Evolutionary conservation across 176 grass and related monocot species (phyloP).

Genomic region (Oryza punctata): DNA sequence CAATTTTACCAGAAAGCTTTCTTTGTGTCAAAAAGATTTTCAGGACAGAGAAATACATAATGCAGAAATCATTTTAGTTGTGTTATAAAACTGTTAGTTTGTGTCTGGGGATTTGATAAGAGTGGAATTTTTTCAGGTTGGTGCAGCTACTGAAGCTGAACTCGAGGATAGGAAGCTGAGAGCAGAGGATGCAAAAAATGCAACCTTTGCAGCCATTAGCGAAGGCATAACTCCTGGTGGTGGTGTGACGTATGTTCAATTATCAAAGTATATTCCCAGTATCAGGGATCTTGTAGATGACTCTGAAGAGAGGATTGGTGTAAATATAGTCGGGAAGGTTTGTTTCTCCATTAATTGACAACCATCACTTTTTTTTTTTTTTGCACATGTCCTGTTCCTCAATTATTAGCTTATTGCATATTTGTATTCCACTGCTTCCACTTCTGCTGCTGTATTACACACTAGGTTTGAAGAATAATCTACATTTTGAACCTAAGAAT

Average conservation of each 20-base stretch:
- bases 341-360: background rate
- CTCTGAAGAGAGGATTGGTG: constrained; percentile 87
- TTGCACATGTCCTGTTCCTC: background rate
- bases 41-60: background rate
- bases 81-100: constrained; percentile 15
- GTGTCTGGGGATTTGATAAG: constrained; percentile 28
- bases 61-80: background rate
- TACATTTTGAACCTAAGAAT: background rate
- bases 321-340: constrained; percentile 89
- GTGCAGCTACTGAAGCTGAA: constrained; percentile 85
- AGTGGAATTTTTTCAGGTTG: constrained; percentile 71
- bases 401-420: background rate
- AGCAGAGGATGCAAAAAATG: constrained; percentile 96
- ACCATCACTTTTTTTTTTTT: background rate
- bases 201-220: constrained; percentile 86
- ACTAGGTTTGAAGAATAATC: background rate
- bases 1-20: background rate
- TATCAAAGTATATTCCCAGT: constrained; percentile 74
- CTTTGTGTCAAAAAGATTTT: constrained; percentile 7
- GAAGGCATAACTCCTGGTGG: constrained; percentile 94
- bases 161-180: constrained; percentile 95
- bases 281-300: constrained; percentile 71
- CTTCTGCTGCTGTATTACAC: background rate
- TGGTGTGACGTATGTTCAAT: constrained; percentile 68
- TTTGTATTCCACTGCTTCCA: background rate